These are phyloP conservation scores for Rubia balearica DNA, from an alignment of 305 asterid species.

Conservation along the genomic window DNA sequence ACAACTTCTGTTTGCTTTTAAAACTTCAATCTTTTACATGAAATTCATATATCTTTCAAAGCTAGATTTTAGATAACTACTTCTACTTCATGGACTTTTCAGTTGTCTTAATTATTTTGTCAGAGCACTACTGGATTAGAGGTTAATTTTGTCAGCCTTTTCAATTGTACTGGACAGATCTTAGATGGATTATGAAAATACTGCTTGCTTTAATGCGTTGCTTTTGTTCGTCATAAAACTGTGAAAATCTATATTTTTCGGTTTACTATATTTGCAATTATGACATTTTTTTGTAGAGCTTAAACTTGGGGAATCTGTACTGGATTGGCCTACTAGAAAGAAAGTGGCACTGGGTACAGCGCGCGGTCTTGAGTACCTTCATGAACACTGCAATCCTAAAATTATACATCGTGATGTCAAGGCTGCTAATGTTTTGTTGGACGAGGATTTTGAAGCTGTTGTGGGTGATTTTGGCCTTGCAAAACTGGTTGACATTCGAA, in stretches of 20 bases:
- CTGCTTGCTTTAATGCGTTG: not conserved
- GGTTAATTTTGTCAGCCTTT: not conserved
- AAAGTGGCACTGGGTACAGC: conserved; percentile 80
- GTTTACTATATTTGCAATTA: conserved; percentile 2
- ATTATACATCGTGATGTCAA: conserved; percentile 88
- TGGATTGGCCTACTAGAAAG: conserved; percentile 75
- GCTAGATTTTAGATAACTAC: not conserved
- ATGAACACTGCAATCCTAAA: conserved; percentile 86
- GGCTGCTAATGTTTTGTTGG: conserved; percentile 81
- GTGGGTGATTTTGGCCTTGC: conserved; percentile 95
- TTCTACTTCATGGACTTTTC: not conserved
- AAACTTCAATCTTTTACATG: not conserved
- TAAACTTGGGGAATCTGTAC: conserved; percentile 64
- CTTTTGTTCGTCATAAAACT: not conserved
- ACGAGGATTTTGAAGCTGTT: conserved; percentile 81
- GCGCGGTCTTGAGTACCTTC: conserved; percentile 83
- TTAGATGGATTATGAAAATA: not conserved
- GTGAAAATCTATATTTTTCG: not conserved
- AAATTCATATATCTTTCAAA: not conserved
- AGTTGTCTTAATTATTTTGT: not conserved
- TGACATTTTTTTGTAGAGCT: conserved; percentile 43
- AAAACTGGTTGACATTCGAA: conserved; percentile 70
- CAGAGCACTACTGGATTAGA: not conserved
- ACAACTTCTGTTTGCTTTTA: not conserved
- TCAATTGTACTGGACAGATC: not conserved